Conservation (phyloP, 169 alveolate species). For the Cyclospora cayetanensis region DNA sequence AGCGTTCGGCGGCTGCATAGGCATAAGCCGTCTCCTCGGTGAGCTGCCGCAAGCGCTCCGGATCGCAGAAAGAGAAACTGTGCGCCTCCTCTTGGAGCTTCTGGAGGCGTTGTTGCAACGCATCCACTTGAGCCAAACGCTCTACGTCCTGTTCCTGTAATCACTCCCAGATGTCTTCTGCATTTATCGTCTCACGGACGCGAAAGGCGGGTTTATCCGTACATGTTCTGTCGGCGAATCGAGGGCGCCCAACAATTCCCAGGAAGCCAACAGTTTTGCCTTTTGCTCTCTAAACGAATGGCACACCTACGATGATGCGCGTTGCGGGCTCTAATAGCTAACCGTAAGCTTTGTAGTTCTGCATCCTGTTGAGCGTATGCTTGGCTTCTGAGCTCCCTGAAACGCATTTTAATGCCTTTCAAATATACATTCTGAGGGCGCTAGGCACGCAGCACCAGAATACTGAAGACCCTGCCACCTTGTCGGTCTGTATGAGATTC, state of each 20-base stretch:
- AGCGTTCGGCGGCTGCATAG: constrained; percentile 28
- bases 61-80: not conserved
- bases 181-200: not conserved
- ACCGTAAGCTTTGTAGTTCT: constrained; percentile 25
- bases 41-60: not conserved
- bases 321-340: not conserved
- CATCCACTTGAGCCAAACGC: not conserved
- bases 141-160: not conserved
- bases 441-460: constrained; percentile 32
- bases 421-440: not conserved
- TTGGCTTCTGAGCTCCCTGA: constrained; percentile 65
- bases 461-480: constrained; percentile 55
- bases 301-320: not conserved
- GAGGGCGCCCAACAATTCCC: not conserved
- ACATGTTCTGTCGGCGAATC: not conserved
- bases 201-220: too few relatives aligned
- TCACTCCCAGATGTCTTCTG: not conserved
- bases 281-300: constrained; percentile 21
- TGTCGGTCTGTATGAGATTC: constrained; percentile 54
- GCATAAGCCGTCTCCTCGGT: constrained; percentile 28
- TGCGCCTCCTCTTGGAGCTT: not conserved
- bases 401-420: not conserved
- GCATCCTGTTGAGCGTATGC: constrained; percentile 19
- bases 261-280: not conserved
- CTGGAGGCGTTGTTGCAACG: not conserved